Evolutionary conservation across 192 early-diverging fungal genomes (phyloP), one percentile per base, ranked within the genome.

Genomic region (Coemansia sp.): DNA sequence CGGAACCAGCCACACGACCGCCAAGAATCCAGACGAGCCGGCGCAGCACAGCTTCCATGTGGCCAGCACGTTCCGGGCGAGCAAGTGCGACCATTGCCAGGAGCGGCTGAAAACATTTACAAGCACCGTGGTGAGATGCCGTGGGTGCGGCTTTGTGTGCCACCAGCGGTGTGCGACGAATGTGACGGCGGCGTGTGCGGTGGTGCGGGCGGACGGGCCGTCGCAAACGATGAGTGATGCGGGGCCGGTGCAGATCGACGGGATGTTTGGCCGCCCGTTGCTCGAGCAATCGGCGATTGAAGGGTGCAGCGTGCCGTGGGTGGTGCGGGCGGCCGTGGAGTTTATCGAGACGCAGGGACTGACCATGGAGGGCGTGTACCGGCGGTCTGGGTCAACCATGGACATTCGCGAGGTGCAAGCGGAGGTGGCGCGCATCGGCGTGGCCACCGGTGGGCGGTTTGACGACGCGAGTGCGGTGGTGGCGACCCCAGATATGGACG

Each of bases 311-410:
- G 71, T 93, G 25, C 90, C 92, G 6, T 83, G 86, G 68, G 64
- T 93, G 2, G 85, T 93, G 41, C 83, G 86, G 22, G 76, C 84
- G 51, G 90, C 88, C 45, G 82, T 93, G 27, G 68, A 69, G 23
- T 89, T 88, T 19, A 89, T 93, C 11, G 92, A 85, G 64, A 56
- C 65, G 71, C 50, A 85, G 87, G 90, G 90, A 70, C 58, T 90
- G 83, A 64, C 83, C 11, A 79, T 82, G 75, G 84, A 93, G 72
- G 92, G 92, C 22, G 89, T 93, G 17, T 93, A 93, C 65, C 91
- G 92, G 31, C 87, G 89, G 56, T 89, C 89, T 0, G 92, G 90
- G 4, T 87, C 89, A 59, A 87, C 88, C 16, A 85, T 85, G 29
- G 89, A 91, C 48, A 86, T 89, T 61, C 74, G 86, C 53, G 75